phyloP scores from a whole-genome alignment of 306 rosid species.

The Potentilla sterilis region DNA sequence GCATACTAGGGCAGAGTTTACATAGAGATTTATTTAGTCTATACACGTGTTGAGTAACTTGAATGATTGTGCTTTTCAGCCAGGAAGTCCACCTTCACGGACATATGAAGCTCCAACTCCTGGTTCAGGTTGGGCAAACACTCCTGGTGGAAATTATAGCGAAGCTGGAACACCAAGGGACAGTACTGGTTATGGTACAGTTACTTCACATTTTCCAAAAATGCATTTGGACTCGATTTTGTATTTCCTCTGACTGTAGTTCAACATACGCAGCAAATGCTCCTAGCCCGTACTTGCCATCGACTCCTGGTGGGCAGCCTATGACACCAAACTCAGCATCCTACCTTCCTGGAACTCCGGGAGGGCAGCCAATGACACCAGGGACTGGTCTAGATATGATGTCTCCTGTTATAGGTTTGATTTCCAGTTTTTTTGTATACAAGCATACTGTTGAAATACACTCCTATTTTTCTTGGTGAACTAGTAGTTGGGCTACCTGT shows the following conservation, averaged over 20 bases:
- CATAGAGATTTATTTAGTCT: not conserved
- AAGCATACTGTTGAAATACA: not conserved
- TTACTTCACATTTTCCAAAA: not conserved
- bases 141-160: constrained; percentile 87
- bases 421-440: constrained; percentile 1
- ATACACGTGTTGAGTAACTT: not conserved
- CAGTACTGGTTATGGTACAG: constrained; percentile 63
- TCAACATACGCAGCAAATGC: constrained; percentile 67
- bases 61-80: constrained; percentile 40
- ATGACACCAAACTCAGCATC: constrained; percentile 97
- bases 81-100: constrained; percentile 95
- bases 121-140: constrained; percentile 95
- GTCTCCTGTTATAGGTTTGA: constrained; percentile 89
- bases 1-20: constrained; percentile 4
- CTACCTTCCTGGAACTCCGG: constrained; percentile 99
- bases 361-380: constrained; percentile 99
- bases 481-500: not conserved
- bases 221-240: not conserved
- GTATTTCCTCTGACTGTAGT: not conserved
- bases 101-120: constrained; percentile 98
- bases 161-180: constrained; percentile 96
- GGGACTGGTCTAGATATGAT: constrained; percentile 94
- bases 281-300: constrained; percentile 98
- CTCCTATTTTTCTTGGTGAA: not conserved
- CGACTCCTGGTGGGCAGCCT: constrained; percentile 99